Evolutionary conservation across 306 rosid species (phyloP), one percentile per base, ranked within the genome.

Genomic region (Cucurbita argyrosperma): DNA sequence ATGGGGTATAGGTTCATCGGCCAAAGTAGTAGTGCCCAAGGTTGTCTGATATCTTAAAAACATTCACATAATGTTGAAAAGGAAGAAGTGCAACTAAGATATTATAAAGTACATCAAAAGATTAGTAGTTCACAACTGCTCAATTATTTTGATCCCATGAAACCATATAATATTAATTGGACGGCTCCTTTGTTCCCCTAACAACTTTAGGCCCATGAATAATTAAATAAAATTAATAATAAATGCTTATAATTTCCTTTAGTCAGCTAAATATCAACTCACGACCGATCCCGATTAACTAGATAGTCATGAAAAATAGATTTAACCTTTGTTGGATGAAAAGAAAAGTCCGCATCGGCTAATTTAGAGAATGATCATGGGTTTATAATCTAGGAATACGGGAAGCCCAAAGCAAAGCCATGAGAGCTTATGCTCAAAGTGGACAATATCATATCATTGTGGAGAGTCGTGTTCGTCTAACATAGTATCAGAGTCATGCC

Each of bases 41-140:
- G 59, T 50, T 50, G 74, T 70, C 59, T 70, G 59, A 70, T 70
- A 70, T 70, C 74, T 70, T 70, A 5, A 70, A 70, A 70, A 30
- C 74, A 70, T 70, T 70, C 74, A 70, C 59, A 70, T 26, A 49
- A 70, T 50, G 26, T 14, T 70, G 74, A 70, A 70, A 70, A 70
- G 74, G 74, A 70, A 30, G 45, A 70, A 30, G 16, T 26, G 52
- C 74, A 30, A 70, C 74, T 23, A 50, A 26, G 74, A 70, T 47
- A 50, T 30, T 30, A 30, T 47, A 50, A 49, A 46, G 74, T 70
- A 50, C 59, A 70, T 70, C 18, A 70, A 50, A 50, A 50, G 11
- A 70, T 70, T 50, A 70, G 45, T 65, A 43, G 35, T 19, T 65
- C 30, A 40, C 70, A 70, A 70, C 74, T 49, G 15, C 74, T 70